Base-by-base conservation (phyloP, 2,329 filamentous ascomycete species). In the Aureobasidium subglaciale region DNA sequence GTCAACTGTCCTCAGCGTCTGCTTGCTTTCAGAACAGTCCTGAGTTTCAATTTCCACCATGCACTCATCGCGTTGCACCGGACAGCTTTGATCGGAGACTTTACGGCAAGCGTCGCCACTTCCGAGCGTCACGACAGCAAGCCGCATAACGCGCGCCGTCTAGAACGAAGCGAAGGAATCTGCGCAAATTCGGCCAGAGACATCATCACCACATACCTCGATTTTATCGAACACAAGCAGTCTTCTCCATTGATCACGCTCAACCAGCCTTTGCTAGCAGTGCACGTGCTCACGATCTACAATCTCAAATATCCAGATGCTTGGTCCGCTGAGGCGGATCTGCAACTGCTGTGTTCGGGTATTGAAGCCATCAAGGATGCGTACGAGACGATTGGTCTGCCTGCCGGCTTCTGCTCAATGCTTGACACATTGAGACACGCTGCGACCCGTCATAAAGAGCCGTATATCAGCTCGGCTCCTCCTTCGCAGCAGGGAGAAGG, bases 1-100 rank as follows among this genome's bases (percentile, higher is more conserved):
- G 13, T 27, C 3, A 8, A 15, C 69, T 66, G 53, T 56, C 15
- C 41, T 5, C 30, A 41, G 24, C 11, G n/a, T 16, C 13, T 40
- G 6, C 22, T 18, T 3, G 13, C 41, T 18, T 25, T 38, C 15
- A 24, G 30, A 15, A 35, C 41, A 6, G 29, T 37, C 5, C 15
- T 56, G 25, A 27, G n/a, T 6, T 27, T 56, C 13, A 41, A 46
- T 2, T 56, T 18, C 20, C 20, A 56, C n/a, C 53, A 56, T 15
- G 32, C 53, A 5, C 18, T 56, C 10, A 35, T 46, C 16, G 29
- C 53, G 2, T n/a, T 56, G 16, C 53, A 56, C n/a, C 53, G 53
- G 8, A 10, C 41, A 13, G 41, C 53, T 10, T 15, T 56, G 2
- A 16, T 48, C 11, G 29, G 13, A 11, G 20, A 29, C n/a, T 13